Percentiles rank a stretch among this genome's conserved stretches.
Conservation (phyloP, 768 basidiomycete genomes). For the Mrakia frigida region DNA sequence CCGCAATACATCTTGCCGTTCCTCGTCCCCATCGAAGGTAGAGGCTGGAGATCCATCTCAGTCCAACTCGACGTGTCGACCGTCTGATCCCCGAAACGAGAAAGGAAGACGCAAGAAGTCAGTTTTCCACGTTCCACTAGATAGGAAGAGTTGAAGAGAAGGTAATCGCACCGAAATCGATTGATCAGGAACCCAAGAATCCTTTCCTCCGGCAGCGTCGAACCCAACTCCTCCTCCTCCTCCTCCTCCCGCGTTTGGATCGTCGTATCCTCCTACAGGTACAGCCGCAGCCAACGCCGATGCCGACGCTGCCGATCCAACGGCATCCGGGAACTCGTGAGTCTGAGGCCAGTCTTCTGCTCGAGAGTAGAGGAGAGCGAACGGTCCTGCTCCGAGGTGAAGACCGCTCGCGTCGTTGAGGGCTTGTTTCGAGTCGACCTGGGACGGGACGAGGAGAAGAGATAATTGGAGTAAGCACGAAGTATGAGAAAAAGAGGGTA, state of each 20-base stretch:
- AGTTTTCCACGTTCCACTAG: too few species aligned
- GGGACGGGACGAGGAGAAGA: neutral
- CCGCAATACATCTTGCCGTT: too few species aligned
- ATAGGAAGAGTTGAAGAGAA: neutral
- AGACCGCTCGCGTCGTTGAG: conserved; percentile 3
- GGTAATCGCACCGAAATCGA: neutral
- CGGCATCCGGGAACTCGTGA: neutral
- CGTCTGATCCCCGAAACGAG: neutral
- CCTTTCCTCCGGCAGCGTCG: neutral
- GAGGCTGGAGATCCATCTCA: neutral
- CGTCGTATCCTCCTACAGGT: too few species aligned
- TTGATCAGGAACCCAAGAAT: neutral
- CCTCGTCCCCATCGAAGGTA: too few species aligned
- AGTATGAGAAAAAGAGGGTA: too few species aligned
- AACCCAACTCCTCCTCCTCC: neutral
- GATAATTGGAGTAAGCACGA: neutral
- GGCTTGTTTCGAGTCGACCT: neutral
- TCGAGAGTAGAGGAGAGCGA: conserved; percentile 6
- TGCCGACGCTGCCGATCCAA: neutral
- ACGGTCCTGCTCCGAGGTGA: conserved; percentile 3
- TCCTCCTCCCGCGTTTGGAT: neutral
- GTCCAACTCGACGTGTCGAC: neutral
- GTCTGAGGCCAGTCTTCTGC: conserved; percentile 6
- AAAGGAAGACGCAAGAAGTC: neutral
- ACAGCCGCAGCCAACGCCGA: too few species aligned